Evolutionary conservation across 495 filamentous ascomycete genomes (phyloP), one percentile per base, ranked within the genome.

Genomic region (Chaetomidium leptoderma): DNA sequence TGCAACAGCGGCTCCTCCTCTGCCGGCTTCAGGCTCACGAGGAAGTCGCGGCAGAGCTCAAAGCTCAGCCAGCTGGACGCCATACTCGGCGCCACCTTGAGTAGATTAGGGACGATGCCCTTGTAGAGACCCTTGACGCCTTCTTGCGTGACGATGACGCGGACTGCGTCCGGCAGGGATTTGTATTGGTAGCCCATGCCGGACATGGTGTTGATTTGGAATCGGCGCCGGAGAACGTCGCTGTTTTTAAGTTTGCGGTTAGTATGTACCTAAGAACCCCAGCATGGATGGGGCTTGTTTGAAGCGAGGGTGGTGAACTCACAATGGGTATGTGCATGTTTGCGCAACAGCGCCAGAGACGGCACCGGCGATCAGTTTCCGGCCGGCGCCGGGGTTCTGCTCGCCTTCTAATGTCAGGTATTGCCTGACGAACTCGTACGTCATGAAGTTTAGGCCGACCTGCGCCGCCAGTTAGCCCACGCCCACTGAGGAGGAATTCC

Each of bases 201-300:
- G 26, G 86, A 89, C 93, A 98, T 98, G 48, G 92, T 97, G 69
- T 98, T 98, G 74, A 98, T 95, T 64, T 98, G 93, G 66, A 98
- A 98, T 29, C 93, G 82, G 48, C 93, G 85, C 17, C 93, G 88
- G n/a, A 98, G 81, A 1, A 98, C 95, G 72, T 96, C 91, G 66
- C 91, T 95, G 57, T n/a, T n/a, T n/a, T n/a, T n/a, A 10, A 1
- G 13, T 3, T 32, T 48, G 16, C 2, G 7, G 32, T 76, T 50
- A 75, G 68, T 6, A 55, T 3, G 4, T 10, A 24, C n/a, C n/a
- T n/a, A n/a, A n/a, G n/a, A n/a, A n/a, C n/a, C n/a, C n/a, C n/a
- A n/a, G n/a, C n/a, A n/a, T n/a, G n/a, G n/a, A n/a, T n/a, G n/a
- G n/a, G n/a, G n/a, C n/a, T n/a, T n/a, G n/a, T n/a, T n/a, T n/a